Base-by-base conservation (phyloP, 108 stramenopile species). In the Hondaea fermentalgiana region DNA sequence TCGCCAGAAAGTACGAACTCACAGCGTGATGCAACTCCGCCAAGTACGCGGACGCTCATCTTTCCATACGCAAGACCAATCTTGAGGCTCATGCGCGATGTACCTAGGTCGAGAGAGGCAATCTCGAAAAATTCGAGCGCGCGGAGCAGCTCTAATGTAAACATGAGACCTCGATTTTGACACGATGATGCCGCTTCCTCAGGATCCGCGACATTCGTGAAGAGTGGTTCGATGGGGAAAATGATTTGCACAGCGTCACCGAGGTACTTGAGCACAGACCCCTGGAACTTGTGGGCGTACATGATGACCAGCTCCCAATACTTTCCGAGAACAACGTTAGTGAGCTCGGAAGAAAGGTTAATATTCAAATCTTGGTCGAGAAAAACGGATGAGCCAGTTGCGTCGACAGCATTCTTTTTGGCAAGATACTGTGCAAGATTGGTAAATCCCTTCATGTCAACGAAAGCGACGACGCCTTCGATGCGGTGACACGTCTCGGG, bases 301-400 rank as follows among this genome's bases (percentile, higher is more conserved):
- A 53, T 83, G 25, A 83, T 53, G 51, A 83, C 76, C n/a, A 83
- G 76, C 28, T 83, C 76, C 76, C 76, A 83, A 23, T 83, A 83
- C 76, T 53, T 47, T 6, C 23, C n/a, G 19, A 83, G 49, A 6
- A 83, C 76, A 43, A 45, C 49, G 23, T 83, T 83, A 45, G 76
- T 53, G 28, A 83, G 51, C 28, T 83, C 76, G 1, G 76, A 47
- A 12, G 76, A 83, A 35, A 53, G 45, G 51, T 83, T 53, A 17
- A 83, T 16, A 12, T 47, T 55, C 49, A 83, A 21, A 25, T 21
- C 23, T 1, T 83, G 43, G 10, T 83, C 51, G 4, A 21, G 45
- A 53, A 83, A 53, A 45, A 53, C 51, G 17, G 6, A 12, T 0
- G 76, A 83, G 4, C 51, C 51, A 19, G 4, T 83, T 45, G n/a